Percentiles rank a stretch among this genome's conserved stretches.
Evolutionary conservation across 1,284 basidiomycete genomes (phyloP).

Genomic region (Cutaneotrichosporon mucoides): DNA sequence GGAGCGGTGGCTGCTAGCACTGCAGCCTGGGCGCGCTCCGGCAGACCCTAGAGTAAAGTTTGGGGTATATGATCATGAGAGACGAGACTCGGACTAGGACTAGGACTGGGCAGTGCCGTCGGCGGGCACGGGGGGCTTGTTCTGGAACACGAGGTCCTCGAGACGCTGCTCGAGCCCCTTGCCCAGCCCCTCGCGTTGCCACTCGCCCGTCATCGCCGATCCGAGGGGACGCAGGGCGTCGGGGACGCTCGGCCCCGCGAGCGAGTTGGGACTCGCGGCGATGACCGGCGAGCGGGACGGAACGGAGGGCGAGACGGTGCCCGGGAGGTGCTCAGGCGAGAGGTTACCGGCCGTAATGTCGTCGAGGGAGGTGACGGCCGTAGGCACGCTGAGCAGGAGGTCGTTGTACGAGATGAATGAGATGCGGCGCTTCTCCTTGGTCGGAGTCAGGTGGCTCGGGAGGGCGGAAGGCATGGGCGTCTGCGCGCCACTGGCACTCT

Average conservation of each 20-base stretch:
- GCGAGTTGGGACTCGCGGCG: conserved; percentile 8
- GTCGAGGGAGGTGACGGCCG: conserved; percentile 64
- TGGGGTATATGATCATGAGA: no score
- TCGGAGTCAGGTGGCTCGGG: conserved; percentile 57
- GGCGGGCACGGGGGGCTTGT: not conserved
- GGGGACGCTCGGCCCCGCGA: not conserved
- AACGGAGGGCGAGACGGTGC: conserved; percentile 39
- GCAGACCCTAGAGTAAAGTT: no score
- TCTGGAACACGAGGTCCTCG: conserved; percentile 50
- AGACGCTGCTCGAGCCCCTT: conserved; percentile 72
- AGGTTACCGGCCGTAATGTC: conserved; percentile 59
- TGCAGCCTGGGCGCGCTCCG: not conserved
- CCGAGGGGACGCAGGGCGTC: not conserved
- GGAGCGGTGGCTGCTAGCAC: no score
- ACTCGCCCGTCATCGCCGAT: conserved; percentile 58
- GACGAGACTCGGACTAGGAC: not conserved
- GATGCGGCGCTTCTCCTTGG: conserved; percentile 55
- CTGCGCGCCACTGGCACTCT: not conserved
- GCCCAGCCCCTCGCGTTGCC: conserved; percentile 75
- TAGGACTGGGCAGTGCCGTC: not conserved
- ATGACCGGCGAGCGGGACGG: conserved; percentile 51
- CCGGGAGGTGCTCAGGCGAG: conserved; percentile 47
- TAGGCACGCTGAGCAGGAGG: conserved; percentile 69
- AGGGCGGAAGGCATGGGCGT: conserved; percentile 30
- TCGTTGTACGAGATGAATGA: conserved; percentile 83